phyloP scores from a whole-genome alignment of 306 rosid genomes.

The Abrus pulchellus region DNA sequence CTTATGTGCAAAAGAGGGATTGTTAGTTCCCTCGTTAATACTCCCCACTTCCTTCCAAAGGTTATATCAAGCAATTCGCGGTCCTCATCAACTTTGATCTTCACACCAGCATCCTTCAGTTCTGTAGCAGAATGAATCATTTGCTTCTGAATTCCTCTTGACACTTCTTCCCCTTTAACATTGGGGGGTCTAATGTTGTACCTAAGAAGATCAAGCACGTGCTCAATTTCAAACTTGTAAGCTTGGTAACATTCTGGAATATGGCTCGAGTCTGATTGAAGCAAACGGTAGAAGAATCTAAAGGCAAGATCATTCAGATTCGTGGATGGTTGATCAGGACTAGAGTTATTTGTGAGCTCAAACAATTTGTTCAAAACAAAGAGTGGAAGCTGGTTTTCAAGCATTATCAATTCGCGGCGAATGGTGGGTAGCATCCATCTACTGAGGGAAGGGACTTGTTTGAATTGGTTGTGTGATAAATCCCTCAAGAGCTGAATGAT shows the following conservation, averaged over 20 bases:
- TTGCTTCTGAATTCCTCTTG: conserved; percentile 29
- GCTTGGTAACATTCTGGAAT: neutral
- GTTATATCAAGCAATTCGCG: conserved; percentile 39
- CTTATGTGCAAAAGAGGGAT: conserved; percentile 51
- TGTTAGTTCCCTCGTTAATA: neutral
- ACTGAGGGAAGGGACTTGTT: conserved; percentile 7
- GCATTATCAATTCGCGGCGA: conserved; percentile 49
- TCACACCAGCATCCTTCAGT: conserved; percentile 51
- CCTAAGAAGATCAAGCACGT: conserved; percentile 53
- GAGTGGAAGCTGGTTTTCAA: conserved; percentile 56
- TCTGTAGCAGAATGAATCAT: conserved; percentile 47
- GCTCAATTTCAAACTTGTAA: neutral
- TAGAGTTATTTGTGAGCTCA: neutral
- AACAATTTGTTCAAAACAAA: conserved; percentile 47
- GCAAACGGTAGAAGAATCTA: conserved; percentile 48
- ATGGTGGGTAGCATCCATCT: conserved; percentile 55
- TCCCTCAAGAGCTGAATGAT: conserved; percentile 50
- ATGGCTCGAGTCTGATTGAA: neutral
- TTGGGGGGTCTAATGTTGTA: conserved; percentile 9
- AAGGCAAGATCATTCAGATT: conserved; percentile 43
- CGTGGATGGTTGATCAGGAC: too few species aligned
- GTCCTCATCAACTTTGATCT: conserved; percentile 26
- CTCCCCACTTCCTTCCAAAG: conserved; percentile 6
- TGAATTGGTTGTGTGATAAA: neutral
- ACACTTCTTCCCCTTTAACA: neutral